Evolutionary conservation across 371 early-diverging fungal species (phyloP).

Genomic region (Apophysomyces trapeziformis): DNA sequence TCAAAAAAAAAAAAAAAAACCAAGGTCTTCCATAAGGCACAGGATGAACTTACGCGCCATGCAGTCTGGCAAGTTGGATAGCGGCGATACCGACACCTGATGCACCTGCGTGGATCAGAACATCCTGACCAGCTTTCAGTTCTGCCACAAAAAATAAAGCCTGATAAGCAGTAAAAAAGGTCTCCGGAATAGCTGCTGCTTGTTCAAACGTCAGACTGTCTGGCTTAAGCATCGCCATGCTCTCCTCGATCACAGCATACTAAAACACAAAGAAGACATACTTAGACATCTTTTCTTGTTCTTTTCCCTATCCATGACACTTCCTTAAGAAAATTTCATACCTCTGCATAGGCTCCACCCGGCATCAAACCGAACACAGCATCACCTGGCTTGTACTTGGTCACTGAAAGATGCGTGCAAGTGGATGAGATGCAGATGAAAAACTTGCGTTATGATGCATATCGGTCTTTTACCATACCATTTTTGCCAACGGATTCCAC

Average conservation of each 20-base stretch:
- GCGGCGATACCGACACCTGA: conserved; percentile 79
- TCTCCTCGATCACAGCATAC: conserved; percentile 67
- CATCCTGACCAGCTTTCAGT: conserved; percentile 62
- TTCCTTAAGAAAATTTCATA: conserved; percentile 14
- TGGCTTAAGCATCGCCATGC: conserved; percentile 66
- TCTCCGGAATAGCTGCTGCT: conserved; percentile 79
- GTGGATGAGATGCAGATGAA: background rate
- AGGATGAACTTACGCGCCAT: conserved; percentile 61
- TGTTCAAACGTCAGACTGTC: conserved; percentile 58
- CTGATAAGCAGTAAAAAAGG: conserved; percentile 83
- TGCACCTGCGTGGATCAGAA: conserved; percentile 83
- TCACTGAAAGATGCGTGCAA: conserved; percentile 31
- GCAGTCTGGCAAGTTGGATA: conserved; percentile 74
- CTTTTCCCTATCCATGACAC: background rate
- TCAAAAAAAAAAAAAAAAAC: background rate
- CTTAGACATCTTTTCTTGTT: background rate
- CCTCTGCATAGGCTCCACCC: conserved; percentile 78
- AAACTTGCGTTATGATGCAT: background rate
- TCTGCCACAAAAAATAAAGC: conserved; percentile 67
- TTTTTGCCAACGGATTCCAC: conserved; percentile 58
- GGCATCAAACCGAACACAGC: conserved; percentile 72
- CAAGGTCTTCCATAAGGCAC: too few species aligned
- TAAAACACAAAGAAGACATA: conserved; percentile 20
- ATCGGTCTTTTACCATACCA: conserved; percentile 28
- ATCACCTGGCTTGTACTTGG: conserved; percentile 62